Conservation (phyloP, 2,329 filamentous ascomycete species). For the Aspergillus niger region DNA sequence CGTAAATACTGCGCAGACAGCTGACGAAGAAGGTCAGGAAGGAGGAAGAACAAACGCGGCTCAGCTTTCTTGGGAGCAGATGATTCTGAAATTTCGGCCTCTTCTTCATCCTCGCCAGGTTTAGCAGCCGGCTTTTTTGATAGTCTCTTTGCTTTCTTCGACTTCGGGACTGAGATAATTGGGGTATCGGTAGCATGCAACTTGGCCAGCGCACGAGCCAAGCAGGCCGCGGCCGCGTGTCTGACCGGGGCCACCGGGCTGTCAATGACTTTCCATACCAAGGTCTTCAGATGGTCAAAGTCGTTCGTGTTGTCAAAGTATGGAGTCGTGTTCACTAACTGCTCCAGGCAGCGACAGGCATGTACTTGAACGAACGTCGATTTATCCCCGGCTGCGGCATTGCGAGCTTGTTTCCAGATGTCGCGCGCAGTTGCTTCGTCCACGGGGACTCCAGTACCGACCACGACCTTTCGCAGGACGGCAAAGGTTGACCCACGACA, state of each 20-base stretch:
- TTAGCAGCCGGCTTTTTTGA: slow-evolving; percentile 63
- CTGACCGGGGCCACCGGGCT: slow-evolving; percentile 73
- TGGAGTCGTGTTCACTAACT: slow-evolving; percentile 68
- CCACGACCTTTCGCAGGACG: slow-evolving; percentile 72
- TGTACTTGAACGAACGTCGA: slow-evolving; percentile 76
- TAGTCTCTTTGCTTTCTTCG: slow-evolving; percentile 71
- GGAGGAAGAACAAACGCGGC: slow-evolving; percentile 68
- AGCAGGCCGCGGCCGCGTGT: slow-evolving; percentile 81
- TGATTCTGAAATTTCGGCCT: slow-evolving; percentile 72
- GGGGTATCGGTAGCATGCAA: slow-evolving; percentile 67
- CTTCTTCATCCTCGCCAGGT: slow-evolving; percentile 71
- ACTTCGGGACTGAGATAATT: slow-evolving; percentile 56
- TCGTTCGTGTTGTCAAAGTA: slow-evolving; percentile 89
- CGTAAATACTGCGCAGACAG: slow-evolving; percentile 80
- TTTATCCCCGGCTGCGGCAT: slow-evolving; percentile 75
- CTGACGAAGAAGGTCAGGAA: slow-evolving; percentile 76
- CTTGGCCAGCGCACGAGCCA: slow-evolving; percentile 81
- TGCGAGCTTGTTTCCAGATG: slow-evolving; percentile 88
- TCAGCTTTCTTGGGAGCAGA: slow-evolving; percentile 72
- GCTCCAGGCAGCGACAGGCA: slow-evolving; percentile 76
- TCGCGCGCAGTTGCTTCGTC: slow-evolving; percentile 87
- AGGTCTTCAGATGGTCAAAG: slow-evolving; percentile 82
- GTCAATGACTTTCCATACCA: slow-evolving; percentile 85
- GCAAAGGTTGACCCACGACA: slow-evolving; percentile 76
- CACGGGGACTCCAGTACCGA: slow-evolving; percentile 72